These are phyloP conservation scores for Moricandia moricandioides DNA, from an alignment of 345 rosid genomes.

Conservation along the genomic window DNA sequence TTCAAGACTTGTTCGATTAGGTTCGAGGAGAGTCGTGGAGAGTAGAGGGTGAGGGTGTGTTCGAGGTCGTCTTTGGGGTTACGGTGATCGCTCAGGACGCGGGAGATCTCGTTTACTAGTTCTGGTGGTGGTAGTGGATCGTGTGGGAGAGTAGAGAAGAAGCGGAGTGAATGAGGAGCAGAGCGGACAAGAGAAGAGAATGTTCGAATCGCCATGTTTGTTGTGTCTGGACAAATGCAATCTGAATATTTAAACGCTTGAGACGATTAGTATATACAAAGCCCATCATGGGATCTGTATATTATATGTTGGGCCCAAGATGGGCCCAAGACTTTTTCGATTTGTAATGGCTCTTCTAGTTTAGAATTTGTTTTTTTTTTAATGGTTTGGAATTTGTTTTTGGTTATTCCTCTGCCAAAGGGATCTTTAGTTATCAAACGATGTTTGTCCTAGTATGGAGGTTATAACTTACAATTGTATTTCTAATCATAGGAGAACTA, in stretches of 20 bases:
- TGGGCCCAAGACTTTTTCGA: too few relatives aligned
- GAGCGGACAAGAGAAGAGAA: constrained; percentile 31
- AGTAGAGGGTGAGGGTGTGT: constrained; percentile 45
- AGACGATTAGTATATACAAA: too few relatives aligned
- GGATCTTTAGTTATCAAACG: too few relatives aligned
- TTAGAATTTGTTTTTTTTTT: too few relatives aligned
- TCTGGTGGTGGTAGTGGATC: constrained; percentile 35
- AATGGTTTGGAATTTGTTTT: too few relatives aligned
- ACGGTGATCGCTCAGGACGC: constrained; percentile 71
- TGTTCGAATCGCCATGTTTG: constrained; percentile 39
- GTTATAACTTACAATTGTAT: too few relatives aligned
- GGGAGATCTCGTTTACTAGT: constrained; percentile 68
- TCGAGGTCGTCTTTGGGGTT: constrained; percentile 76
- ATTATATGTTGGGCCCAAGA: too few relatives aligned
- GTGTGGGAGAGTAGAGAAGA: constrained; percentile 29
- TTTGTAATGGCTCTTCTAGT: too few relatives aligned
- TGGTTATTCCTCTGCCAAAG: not conserved
- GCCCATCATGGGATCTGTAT: too few relatives aligned
- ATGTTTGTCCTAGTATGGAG: too few relatives aligned
- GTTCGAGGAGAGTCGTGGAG: constrained; percentile 51
- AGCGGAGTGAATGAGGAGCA: constrained; percentile 1
- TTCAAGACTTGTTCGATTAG: constrained; percentile 77
- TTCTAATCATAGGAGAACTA: not conserved
- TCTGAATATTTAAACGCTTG: not conserved
- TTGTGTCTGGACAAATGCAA: not conserved